Conservation (phyloP, 2,329 filamentous ascomycete genomes). For the Stylonectria norvegica region DNA sequence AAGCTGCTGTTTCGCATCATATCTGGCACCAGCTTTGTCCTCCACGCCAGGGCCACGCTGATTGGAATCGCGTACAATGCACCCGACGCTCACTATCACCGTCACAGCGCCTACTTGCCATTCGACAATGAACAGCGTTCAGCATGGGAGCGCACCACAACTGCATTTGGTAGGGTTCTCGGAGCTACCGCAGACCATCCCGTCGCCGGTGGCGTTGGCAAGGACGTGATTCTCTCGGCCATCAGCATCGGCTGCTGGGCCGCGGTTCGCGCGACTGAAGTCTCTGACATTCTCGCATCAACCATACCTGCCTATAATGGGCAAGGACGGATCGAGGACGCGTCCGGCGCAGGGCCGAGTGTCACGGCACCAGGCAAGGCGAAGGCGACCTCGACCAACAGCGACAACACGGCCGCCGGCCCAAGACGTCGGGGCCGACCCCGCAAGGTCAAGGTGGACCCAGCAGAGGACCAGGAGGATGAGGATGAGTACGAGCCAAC, state of each 20-base stretch:
- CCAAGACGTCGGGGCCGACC: constrained; percentile 3
- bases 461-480: constrained; percentile 29
- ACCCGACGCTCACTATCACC: constrained; percentile 46
- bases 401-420: not conserved
- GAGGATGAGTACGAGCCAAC: constrained; percentile 39
- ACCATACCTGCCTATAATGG: constrained; percentile 27
- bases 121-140: constrained; percentile 44
- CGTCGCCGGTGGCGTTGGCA: constrained; percentile 52
- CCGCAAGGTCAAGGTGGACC: constrained; percentile 16
- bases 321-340: constrained; percentile 18
- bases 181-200: constrained; percentile 55
- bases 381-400: constrained; percentile 2
- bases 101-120: constrained; percentile 44
- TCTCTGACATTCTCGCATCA: constrained; percentile 45
- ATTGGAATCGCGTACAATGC: constrained; percentile 44
- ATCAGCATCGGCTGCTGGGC: constrained; percentile 56
- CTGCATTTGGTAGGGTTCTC: constrained; percentile 43
- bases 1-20: constrained; percentile 46
- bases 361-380: not conserved
- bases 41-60: constrained; percentile 45
- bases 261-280: constrained; percentile 50
- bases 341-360: constrained; percentile 1
- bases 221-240: constrained; percentile 56
- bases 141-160: constrained; percentile 44
- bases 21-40: constrained; percentile 39